Evolutionary conservation across 2,329 filamentous ascomycete species (phyloP).

Genomic region (Zymoseptoria crescenta): DNA sequence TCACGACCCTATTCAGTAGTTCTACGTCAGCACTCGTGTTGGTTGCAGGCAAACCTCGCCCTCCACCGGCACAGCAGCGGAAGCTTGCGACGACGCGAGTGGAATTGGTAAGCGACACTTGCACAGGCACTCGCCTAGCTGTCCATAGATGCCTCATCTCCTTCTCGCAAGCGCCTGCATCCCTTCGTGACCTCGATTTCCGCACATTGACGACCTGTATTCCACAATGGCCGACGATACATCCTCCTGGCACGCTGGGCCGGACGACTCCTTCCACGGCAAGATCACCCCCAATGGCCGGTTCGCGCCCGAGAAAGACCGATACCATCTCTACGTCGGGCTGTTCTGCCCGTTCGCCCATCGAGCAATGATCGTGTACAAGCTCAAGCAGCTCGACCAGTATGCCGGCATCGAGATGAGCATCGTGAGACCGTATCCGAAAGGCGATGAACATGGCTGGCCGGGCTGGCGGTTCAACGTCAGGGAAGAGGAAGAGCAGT

Average conservation of each 20-base stretch:
- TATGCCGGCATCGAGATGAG: constrained; percentile 45
- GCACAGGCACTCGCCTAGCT: neutral
- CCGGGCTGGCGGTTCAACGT: constrained; percentile 52
- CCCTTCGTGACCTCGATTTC: neutral
- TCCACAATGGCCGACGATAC: constrained; percentile 7
- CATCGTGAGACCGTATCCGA: constrained; percentile 58
- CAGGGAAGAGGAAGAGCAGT: constrained; percentile 37
- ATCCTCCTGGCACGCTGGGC: constrained; percentile 25
- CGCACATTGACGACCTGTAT: neutral
- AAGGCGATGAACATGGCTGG: constrained; percentile 56
- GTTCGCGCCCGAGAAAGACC: constrained; percentile 44
- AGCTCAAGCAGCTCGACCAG: constrained; percentile 50
- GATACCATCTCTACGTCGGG: constrained; percentile 52
- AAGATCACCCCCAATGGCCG: constrained; percentile 39
- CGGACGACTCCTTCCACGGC: constrained; percentile 46
- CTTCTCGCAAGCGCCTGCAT: neutral
- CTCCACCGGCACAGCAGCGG: neutral
- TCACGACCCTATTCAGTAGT: too few relatives aligned
- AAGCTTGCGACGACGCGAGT: neutral
- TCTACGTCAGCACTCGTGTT: neutral
- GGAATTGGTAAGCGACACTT: neutral
- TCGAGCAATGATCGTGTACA: constrained; percentile 49
- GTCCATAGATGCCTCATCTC: neutral
- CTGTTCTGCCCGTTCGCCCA: constrained; percentile 61
- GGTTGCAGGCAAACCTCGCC: neutral